A percentile compares a stretch with the other conserved stretches of the same genome.
These are phyloP conservation scores for Allodekkera sacchari DNA, from an alignment of 805 yeast genomes.

Conservation along the genomic window DNA sequence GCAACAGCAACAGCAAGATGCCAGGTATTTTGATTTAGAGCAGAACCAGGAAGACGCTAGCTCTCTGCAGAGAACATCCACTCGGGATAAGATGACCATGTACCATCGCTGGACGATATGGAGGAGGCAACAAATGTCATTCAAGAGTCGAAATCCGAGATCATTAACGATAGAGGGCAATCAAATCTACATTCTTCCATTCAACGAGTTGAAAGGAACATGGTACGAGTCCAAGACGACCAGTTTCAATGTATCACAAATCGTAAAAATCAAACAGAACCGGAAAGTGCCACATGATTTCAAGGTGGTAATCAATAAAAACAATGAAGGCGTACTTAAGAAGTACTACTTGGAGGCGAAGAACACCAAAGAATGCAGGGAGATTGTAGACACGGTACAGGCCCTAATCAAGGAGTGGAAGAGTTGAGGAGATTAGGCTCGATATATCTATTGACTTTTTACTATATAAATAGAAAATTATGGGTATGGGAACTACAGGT, in stretches of 20 bases:
- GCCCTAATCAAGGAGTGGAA: slow-evolving; percentile 26
- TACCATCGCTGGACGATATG: slow-evolving; percentile 82
- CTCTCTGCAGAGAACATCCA: too few species aligned
- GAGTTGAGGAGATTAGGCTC: not conserved
- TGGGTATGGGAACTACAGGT: too few species aligned
- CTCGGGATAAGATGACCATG: slow-evolving; percentile 38
- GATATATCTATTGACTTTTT: not conserved
- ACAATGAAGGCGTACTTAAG: slow-evolving; percentile 49
- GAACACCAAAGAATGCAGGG: slow-evolving; percentile 50
- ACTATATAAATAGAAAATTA: too few species aligned
- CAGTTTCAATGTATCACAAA: slow-evolving; percentile 77
- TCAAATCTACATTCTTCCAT: slow-evolving; percentile 80
- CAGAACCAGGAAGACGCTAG: slow-evolving; percentile 5
- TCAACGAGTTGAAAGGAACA: slow-evolving; percentile 54
- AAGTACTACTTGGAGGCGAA: slow-evolving; percentile 83
- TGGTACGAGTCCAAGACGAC: slow-evolving; percentile 75
- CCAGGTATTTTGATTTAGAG: slow-evolving; percentile 4
- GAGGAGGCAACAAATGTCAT: slow-evolving; percentile 81
- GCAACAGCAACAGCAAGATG: not conserved
- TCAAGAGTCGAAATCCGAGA: slow-evolving; percentile 72
- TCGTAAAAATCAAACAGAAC: slow-evolving; percentile 67
- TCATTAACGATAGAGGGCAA: slow-evolving; percentile 91
- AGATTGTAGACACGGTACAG: slow-evolving; percentile 65
- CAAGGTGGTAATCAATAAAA: slow-evolving; percentile 68
- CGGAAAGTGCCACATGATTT: slow-evolving; percentile 69